Evolutionary conservation across 2,329 filamentous ascomycete genomes (phyloP), one percentile per base, ranked within the genome.

Genomic region (Saccharata proteae): DNA sequence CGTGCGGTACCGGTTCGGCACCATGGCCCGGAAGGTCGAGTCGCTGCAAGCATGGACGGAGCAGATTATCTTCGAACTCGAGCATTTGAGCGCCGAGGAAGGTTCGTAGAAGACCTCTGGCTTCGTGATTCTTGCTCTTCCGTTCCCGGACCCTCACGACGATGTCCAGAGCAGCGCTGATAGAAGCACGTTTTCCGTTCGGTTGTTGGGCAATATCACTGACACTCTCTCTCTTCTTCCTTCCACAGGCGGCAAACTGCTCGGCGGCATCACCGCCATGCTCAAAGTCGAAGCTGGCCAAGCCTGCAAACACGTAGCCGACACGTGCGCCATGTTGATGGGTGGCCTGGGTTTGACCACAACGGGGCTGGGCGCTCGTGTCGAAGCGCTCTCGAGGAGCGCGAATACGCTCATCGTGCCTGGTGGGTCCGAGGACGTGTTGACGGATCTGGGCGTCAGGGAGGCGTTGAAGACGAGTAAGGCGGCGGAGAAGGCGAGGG

Each of bases 391-490:
- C 1, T 22, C 19, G n/a, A 14, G 29, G 1, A 21, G 18, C 18
- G 30, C 25, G 2, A n/a, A 21, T 13, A 20, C 30, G 2, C 16
- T 32, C 19, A 14, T 29, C 4, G 24, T 22, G 9, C 16, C 21
- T 19, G 40, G 46, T 8, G 47, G 48, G 0, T 42, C 39, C 6
- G 47, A 52, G 26, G 48, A 51, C 30, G 47, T 49, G 12, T 26
- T 50, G 16, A 41, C 48, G 24, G 48, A 50, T 36, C 39, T 51
- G 6, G 48, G 48, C 3, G 48, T 50, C 5, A 36, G 46, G 24
- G 46, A 50, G 29, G 48, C 48, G 11, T 33, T 51, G 36, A 50
- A 52, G 30, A 19, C 48, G n/a, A n/a, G n/a, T n/a, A n/a, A n/a
- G n/a, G n/a, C n/a, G n/a, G n/a, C n/a, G n/a, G n/a, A n/a, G n/a